A percentile compares a stretch with the other conserved stretches of the same genome.
Conservation (phyloP, 441 rosid species). For the Adansonia grandidieri region DNA sequence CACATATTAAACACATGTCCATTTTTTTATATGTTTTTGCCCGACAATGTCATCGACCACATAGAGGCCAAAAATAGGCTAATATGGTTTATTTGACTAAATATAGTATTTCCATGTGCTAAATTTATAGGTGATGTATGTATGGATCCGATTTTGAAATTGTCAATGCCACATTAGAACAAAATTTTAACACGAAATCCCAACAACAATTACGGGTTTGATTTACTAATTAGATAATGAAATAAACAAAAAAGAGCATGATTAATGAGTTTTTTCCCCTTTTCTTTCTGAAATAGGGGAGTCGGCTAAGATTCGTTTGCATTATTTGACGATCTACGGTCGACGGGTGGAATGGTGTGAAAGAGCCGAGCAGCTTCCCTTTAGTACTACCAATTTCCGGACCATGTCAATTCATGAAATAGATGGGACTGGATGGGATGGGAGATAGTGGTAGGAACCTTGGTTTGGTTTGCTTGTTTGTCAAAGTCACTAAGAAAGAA, state of each 20-base stretch:
- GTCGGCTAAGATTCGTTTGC: background rate
- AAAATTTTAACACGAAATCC: too few species aligned
- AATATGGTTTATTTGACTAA: background rate
- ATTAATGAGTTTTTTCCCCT: too few species aligned
- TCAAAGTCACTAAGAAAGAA: conserved; percentile 1
- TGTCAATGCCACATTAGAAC: too few species aligned
- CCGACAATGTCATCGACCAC: too few species aligned
- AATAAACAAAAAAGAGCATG: too few species aligned
- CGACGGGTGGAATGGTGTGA: background rate
- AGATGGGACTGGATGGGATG: background rate
- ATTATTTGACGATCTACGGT: background rate
- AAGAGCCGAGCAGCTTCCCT: background rate
- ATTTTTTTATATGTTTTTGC: too few species aligned
- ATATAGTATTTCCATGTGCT: background rate
- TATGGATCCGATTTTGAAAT: too few species aligned
- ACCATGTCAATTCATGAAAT: background rate
- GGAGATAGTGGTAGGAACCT: background rate
- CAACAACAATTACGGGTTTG: too few species aligned
- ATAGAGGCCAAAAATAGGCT: background rate
- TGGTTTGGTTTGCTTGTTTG: background rate
- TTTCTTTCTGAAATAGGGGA: too few species aligned
- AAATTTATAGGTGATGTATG: too few species aligned
- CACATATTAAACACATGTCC: too few species aligned
- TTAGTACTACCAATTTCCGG: background rate
- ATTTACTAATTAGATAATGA: too few species aligned